phyloP scores from a whole-genome alignment of 345 rosid species.

The Geranium brycei region DNA sequence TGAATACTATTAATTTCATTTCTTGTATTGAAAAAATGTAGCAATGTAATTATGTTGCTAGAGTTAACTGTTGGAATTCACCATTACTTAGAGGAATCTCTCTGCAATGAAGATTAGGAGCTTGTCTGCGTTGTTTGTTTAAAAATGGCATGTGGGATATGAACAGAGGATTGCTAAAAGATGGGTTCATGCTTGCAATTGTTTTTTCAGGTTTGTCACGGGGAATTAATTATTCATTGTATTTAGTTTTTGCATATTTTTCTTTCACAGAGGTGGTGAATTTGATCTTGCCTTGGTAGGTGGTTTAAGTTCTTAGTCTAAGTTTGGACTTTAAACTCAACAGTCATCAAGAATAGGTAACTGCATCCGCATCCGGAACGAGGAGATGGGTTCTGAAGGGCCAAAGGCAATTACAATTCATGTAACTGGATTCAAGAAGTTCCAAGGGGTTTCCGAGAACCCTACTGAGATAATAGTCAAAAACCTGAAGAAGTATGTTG shows the following conservation, averaged over 20 bases:
- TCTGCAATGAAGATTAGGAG: neutral
- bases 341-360: conserved; percentile 23
- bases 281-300: neutral
- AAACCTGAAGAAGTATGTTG: conserved; percentile 38
- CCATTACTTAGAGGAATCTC: neutral
- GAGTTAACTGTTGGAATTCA: neutral
- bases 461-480: conserved; percentile 63
- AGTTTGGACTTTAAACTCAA: neutral
- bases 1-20: neutral
- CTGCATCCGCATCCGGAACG: conserved; percentile 15
- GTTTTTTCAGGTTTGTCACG: neutral
- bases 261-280: neutral
- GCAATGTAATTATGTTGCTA: neutral
- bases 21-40: neutral
- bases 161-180: neutral
- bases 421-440: conserved; percentile 75
- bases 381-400: conserved; percentile 68
- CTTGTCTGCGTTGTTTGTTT: neutral
- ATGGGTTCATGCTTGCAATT: neutral
- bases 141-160: neutral
- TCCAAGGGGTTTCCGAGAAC: conserved; percentile 57
- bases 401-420: conserved; percentile 45
- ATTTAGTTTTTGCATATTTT: neutral
- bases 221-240: neutral
- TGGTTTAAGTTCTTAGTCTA: neutral